Percentiles rank a stretch among this genome's conserved stretches.
Evolutionary conservation across 2,329 filamentous ascomycete genomes (phyloP).

Genomic region (Parascedosporium putredinis): DNA sequence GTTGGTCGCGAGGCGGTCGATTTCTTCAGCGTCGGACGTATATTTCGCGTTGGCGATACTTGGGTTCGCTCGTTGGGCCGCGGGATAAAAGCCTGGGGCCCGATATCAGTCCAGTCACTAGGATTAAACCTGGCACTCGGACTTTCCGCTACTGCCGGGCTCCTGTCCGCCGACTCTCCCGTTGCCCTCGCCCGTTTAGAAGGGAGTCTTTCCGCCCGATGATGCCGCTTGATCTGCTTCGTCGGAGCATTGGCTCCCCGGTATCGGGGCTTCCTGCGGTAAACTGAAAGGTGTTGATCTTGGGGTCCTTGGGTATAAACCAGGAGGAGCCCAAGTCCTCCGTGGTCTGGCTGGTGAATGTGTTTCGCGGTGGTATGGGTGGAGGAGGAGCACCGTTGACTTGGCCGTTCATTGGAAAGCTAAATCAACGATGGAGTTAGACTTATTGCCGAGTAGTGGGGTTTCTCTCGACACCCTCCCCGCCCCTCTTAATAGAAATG

Average conservation of each 20-base stretch:
- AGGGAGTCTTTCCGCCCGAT: conserved; percentile 5
- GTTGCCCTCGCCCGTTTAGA: neutral
- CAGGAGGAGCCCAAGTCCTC: neutral
- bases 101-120: conserved; percentile 42
- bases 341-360: neutral
- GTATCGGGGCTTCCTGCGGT: conserved; percentile 10
- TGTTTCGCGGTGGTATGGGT: neutral
- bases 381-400: neutral
- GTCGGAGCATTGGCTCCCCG: conserved; percentile 4
- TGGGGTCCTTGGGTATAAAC: neutral
- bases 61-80: conserved; percentile 22
- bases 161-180: neutral
- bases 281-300: conserved; percentile 10
- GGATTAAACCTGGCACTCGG: conserved; percentile 23
- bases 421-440: too few relatives aligned
- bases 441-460: too few relatives aligned
- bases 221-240: conserved; percentile 6
- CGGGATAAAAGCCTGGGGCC: conserved; percentile 43
- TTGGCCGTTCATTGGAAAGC: neutral
- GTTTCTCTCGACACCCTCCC: too few relatives aligned
- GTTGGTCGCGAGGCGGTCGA: conserved; percentile 37
- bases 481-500: too few relatives aligned
- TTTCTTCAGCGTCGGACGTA: conserved; percentile 43
- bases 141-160: neutral
- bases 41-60: conserved; percentile 32